Evolutionary conservation across 2,329 filamentous ascomycete species (phyloP).

Genomic region (Nigrospora oryzae): DNA sequence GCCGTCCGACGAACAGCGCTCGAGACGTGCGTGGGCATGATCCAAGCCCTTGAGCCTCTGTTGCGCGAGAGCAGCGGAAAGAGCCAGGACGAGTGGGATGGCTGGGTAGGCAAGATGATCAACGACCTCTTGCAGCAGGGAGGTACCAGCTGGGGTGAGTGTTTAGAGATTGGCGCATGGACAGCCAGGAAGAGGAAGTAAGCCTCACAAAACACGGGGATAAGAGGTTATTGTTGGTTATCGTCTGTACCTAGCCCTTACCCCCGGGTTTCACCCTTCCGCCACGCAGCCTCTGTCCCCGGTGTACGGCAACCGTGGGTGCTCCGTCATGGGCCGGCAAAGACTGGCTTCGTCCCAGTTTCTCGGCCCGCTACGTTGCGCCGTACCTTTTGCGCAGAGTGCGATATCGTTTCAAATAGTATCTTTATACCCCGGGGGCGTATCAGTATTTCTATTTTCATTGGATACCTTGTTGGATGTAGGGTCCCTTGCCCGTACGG

Average conservation of each 20-base stretch:
- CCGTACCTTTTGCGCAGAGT: constrained; percentile 76
- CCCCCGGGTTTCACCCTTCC: no score
- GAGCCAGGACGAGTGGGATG: constrained; percentile 85
- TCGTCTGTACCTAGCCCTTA: no score
- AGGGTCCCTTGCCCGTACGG: no score
- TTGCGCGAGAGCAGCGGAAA: constrained; percentile 77
- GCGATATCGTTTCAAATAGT: constrained; percentile 88
- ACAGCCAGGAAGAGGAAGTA: constrained; percentile 65
- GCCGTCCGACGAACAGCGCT: constrained; percentile 75
- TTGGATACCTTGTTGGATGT: no score
- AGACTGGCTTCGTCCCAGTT: constrained; percentile 1
- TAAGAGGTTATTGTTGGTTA: no score
- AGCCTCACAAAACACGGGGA: neutral
- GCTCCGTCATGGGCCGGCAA: no score
- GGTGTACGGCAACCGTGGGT: no score
- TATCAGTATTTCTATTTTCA: constrained; percentile 3
- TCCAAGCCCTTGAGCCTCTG: constrained; percentile 77
- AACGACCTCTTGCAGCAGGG: constrained; percentile 71
- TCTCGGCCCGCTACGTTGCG: constrained; percentile 17
- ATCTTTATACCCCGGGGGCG: constrained; percentile 41
- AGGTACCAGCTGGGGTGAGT: constrained; percentile 76
- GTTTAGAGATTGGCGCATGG: constrained; percentile 79
- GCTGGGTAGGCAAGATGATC: constrained; percentile 84
- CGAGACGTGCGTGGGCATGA: constrained; percentile 70
- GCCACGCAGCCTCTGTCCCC: no score